phyloP scores from a whole-genome alignment of 2,329 filamentous ascomycete genomes.

The Pseudonectria foliicola region DNA sequence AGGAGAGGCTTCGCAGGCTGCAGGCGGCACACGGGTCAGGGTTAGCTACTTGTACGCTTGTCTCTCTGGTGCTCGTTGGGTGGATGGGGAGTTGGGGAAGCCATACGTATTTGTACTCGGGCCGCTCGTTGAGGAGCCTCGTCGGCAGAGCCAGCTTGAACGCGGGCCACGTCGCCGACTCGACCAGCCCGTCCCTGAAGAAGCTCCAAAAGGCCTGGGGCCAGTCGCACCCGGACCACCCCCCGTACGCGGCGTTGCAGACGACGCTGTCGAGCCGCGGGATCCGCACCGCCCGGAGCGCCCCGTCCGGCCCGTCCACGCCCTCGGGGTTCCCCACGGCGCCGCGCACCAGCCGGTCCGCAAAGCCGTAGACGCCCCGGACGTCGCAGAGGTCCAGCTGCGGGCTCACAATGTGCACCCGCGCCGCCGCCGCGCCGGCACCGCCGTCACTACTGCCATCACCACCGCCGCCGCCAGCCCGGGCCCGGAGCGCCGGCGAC shows the following conservation, averaged over 20 bases:
- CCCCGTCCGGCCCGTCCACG: constrained; percentile 24
- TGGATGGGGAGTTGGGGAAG: not conserved
- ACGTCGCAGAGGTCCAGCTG: constrained; percentile 56
- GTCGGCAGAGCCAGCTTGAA: constrained; percentile 61
- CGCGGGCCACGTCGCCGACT: constrained; percentile 66
- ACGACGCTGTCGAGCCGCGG: constrained; percentile 72
- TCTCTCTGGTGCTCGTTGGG: not conserved
- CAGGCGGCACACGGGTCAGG: not conserved
- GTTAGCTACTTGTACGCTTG: not conserved
- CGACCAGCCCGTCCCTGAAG: constrained; percentile 53
- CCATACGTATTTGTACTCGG: constrained; percentile 29
- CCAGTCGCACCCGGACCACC: constrained; percentile 77
- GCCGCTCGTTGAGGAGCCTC: constrained; percentile 34
- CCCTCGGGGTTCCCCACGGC: constrained; percentile 39
- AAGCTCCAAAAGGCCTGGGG: constrained; percentile 44
- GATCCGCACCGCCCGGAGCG: constrained; percentile 40
- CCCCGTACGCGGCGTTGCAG: constrained; percentile 83
- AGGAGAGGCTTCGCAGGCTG: constrained; percentile 53
- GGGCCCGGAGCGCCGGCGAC: constrained; percentile 31
- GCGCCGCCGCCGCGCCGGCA: constrained; percentile 35
- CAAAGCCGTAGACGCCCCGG: constrained; percentile 40
- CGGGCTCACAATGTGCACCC: constrained; percentile 52
- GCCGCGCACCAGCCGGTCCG: constrained; percentile 38
- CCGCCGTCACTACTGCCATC: constrained; percentile 28
- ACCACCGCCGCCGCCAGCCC: constrained; percentile 28